Base-by-base conservation (phyloP, 306 rosid genomes). In the Medicago lupulina region DNA sequence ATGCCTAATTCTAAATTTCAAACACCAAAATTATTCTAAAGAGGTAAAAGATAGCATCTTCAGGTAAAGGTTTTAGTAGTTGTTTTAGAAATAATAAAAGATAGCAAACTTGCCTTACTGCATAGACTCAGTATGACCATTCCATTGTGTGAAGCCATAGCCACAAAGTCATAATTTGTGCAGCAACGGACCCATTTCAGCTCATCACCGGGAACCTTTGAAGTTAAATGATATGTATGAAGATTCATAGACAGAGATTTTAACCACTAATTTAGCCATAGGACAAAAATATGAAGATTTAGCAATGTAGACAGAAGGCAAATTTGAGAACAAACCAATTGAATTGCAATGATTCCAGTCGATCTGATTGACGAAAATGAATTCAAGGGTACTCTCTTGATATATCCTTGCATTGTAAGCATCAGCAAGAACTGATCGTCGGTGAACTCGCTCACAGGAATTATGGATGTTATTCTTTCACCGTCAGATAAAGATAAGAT, bases 91-190 rank as follows among this genome's bases (percentile, higher is more conserved):
- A 70, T 50, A 70, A 39, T 36, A 69, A 60, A 19, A 74, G 55
- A 18, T 1, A 47, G 68, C 63, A 69, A 69, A 84, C 97, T 82
- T 85, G 89, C 99, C 84, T 72, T 90, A 46, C 84, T 91, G 86
- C 90, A 92, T 44, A 88, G 83, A 75, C 90, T 86, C 69, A 95
- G 81, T 72, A 87, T 90, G 88, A 95, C 99, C 91, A 86, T 78
- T 82, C 99, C 99, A 75, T 90, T 90, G 61, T 83, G 97, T 43
- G 99, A 95, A 75, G 99, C 99, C 97, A 95, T 92, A 43, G 97
- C 99, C 77, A 92, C 97, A 77, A 89, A 88, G 76, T 95, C 93
- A 55, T 92, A 89, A 74, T 95, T 92, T 79, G 96, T 80, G 87
- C 99, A 95, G 77, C 82, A 74, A 31, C 97, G 97, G 69, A 95